Evolutionary conservation across 805 yeast species (phyloP), one percentile per base, ranked within the genome.

Genomic region (Ogataea parapolymorpha): DNA sequence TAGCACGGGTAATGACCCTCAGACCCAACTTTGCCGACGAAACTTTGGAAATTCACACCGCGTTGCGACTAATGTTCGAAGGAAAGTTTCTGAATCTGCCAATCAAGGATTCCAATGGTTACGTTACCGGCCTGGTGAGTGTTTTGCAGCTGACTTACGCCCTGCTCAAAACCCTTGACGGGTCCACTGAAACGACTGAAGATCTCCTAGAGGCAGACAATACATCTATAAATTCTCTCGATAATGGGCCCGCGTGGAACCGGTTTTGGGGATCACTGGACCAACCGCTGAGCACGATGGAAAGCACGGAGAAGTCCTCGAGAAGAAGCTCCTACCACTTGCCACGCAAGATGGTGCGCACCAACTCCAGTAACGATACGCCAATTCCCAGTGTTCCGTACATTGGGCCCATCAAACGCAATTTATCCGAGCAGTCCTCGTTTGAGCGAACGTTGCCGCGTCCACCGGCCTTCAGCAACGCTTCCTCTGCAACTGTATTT

Each of bases 1-100:
- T 71, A 18, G 68, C 68, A 2, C 53, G 74, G 31, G 68, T 70
- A 1, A 63, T 71, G 63, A 71, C 76, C 0, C 64, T 73, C 3
- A 67, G 66, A 37, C 77, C 77, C 0, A 70, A 69, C 37, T 70
- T 66, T 60, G 76, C 75, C 1, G 61, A 56, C 20, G 65, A 61
- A 24, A 45, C 56, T 10, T 50, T 66, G 46, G 66, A 64, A 2
- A 66, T 71, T n/a, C 67, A 69, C 40, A 61, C 65, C 5, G 76
- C 75, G 6, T 50, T 71, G 39, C 58, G 74, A 45, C 49, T 69
- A 41, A 71, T 71, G 77, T 71, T 66, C 44, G 71, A 67, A 36
- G 77, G 76, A 0, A 68, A 70, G 42, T 71, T 66, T 40, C 45
- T 71, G 36, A 71, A 70, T 41, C 49, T 71, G 35, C 77, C 77